Conservation (phyloP, 75 land plant genomes). For the Pinus albicaulis region DNA sequence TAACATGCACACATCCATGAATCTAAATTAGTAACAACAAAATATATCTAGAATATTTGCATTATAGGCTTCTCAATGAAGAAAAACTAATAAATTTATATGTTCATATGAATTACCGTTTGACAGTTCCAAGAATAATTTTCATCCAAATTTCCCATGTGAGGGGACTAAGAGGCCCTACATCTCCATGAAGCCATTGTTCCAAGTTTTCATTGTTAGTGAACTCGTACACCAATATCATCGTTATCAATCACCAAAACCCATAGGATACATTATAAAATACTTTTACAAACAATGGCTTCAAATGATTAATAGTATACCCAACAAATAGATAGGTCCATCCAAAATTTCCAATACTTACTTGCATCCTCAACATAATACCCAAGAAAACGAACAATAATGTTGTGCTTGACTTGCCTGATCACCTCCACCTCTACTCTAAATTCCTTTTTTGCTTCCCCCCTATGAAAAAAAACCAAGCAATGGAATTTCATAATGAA, state of each 20-base stretch:
- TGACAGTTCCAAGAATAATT: too few species aligned
- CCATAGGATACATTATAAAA: background rate
- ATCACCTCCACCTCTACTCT: too few species aligned
- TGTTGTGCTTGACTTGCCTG: conserved; percentile 70
- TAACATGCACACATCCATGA: conserved; percentile 41
- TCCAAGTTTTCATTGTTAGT: conserved; percentile 93
- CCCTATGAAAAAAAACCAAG: conserved; percentile 29
- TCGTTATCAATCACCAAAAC: conserved; percentile 14
- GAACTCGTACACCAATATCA: conserved; percentile 96
- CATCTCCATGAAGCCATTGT: conserved; percentile 95
- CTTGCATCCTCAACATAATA: conserved; percentile 93
- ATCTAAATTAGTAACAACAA: background rate
- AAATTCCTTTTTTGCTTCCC: conserved; percentile 70
- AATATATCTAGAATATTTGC: too few species aligned
- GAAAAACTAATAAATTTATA: background rate
- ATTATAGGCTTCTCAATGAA: too few species aligned
- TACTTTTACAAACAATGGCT: background rate
- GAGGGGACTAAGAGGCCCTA: conserved; percentile 62
- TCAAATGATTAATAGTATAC: background rate
- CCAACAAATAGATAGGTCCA: background rate
- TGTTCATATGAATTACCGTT: too few species aligned
- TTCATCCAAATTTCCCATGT: conserved; percentile 93
- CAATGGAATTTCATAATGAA: background rate
- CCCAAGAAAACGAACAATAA: conserved; percentile 79
- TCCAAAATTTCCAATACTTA: conserved; percentile 43